phyloP scores from a whole-genome alignment of 306 rosid genomes.

The Vigna angularis region DNA sequence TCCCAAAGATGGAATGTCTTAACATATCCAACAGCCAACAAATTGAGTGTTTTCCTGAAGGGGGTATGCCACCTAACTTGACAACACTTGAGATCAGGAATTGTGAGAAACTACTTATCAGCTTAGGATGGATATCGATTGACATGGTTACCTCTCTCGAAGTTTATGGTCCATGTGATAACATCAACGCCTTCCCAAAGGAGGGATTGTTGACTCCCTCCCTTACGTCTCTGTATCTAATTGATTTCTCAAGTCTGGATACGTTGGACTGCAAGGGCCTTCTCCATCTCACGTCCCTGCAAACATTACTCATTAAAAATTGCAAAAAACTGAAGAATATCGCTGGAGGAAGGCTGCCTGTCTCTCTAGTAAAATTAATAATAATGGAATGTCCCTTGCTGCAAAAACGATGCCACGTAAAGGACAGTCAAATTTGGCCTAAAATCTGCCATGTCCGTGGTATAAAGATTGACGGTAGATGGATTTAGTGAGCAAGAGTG shows the following conservation, averaged over 20 bases:
- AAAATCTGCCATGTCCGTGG: not conserved
- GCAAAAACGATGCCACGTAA: not conserved
- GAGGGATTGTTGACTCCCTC: conserved; percentile 10
- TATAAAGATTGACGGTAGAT: not conserved
- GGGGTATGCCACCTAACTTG: not conserved
- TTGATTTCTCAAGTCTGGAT: not conserved
- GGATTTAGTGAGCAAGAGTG: not conserved
- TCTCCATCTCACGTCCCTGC: not conserved
- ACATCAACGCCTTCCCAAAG: not conserved
- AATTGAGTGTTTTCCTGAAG: not conserved
- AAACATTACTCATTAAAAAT: no score
- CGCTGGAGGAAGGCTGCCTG: not conserved
- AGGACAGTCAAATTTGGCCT: not conserved
- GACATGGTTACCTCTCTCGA: not conserved
- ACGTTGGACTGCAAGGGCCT: not conserved
- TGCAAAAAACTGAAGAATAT: not conserved
- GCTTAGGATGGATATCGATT: not conserved
- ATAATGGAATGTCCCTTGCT: not conserved
- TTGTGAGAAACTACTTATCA: not conserved
- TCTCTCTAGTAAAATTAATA: not conserved
- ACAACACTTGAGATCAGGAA: not conserved
- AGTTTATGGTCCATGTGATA: not conserved
- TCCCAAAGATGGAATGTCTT: not conserved
- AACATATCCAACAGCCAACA: not conserved
- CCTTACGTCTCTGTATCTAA: not conserved